Evolutionary conservation across 2,329 filamentous ascomycete genomes (phyloP).

Genomic region (Phialophora chinensis): DNA sequence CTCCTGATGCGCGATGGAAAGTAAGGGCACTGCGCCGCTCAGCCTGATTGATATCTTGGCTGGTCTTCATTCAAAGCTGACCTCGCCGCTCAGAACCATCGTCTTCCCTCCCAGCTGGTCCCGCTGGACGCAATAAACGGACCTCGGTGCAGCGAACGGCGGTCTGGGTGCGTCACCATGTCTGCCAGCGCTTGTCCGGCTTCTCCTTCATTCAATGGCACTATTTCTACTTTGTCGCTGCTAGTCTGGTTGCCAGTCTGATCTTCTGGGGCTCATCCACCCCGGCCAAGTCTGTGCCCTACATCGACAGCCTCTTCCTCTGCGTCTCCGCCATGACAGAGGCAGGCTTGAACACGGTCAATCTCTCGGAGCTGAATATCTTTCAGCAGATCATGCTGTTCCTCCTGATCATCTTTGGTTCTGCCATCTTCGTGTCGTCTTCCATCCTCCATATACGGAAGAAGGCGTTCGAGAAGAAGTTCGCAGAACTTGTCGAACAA

Average conservation of each 20-base stretch:
- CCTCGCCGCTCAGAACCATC: background rate
- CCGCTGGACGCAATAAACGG: background rate
- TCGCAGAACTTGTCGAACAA: conserved; percentile 34
- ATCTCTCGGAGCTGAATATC: conserved; percentile 54
- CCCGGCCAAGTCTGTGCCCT: conserved; percentile 49
- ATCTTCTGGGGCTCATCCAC: conserved; percentile 58
- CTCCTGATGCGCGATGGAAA: conserved; percentile 7
- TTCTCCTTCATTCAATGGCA: conserved; percentile 53
- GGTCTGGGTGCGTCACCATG: conserved; percentile 3
- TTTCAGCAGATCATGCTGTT: conserved; percentile 57
- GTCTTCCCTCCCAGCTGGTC: background rate
- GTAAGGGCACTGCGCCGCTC: background rate
- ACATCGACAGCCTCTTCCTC: conserved; percentile 56
- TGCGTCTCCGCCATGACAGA: conserved; percentile 56
- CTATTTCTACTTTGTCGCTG: conserved; percentile 52
- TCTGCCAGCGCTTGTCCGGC: conserved; percentile 3
- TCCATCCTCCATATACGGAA: conserved; percentile 52
- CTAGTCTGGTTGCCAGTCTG: conserved; percentile 51
- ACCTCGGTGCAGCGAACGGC: background rate
- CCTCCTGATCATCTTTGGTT: conserved; percentile 55
- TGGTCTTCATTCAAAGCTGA: conserved; percentile 4
- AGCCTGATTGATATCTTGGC: background rate
- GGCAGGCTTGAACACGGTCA: conserved; percentile 56
- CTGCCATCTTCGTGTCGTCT: conserved; percentile 53
- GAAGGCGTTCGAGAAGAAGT: conserved; percentile 42